Conservation (phyloP, 305 asterid genomes). For the Fraxinus greggii region DNA sequence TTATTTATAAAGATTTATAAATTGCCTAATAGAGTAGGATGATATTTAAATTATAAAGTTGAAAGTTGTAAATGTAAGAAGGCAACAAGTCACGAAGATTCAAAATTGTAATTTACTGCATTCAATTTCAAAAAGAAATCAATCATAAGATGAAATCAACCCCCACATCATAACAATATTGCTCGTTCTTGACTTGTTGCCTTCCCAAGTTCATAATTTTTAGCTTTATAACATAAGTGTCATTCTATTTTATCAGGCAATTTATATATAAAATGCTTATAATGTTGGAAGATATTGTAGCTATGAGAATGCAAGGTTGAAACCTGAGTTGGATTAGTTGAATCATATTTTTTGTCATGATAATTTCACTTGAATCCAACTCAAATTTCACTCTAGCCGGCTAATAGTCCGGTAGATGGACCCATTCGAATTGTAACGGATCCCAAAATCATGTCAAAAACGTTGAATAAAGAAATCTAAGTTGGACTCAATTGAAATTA, state of each 20-base stretch:
- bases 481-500: neutral
- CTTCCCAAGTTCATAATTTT: conserved; percentile 1
- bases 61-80: neutral
- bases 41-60: neutral
- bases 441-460: conserved; percentile 9
- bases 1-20: neutral
- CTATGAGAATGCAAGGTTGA: neutral
- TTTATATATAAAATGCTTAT: neutral
- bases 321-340: conserved; percentile 9
- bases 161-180: neutral
- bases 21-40: neutral
- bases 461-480: neutral
- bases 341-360: neutral
- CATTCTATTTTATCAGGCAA: neutral
- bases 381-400: neutral
- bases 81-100: conserved; percentile 22
- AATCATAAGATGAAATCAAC: neutral
- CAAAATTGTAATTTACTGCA: neutral
- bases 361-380: neutral
- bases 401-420: conserved; percentile 12
- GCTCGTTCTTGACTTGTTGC: conserved; percentile 12
- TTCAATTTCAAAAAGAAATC: neutral
- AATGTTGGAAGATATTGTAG: neutral
- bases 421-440: neutral
- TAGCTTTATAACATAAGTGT: neutral